phyloP scores from a whole-genome alignment of 2,329 filamentous ascomycete species.

The Colletotrichum theobromicola region DNA sequence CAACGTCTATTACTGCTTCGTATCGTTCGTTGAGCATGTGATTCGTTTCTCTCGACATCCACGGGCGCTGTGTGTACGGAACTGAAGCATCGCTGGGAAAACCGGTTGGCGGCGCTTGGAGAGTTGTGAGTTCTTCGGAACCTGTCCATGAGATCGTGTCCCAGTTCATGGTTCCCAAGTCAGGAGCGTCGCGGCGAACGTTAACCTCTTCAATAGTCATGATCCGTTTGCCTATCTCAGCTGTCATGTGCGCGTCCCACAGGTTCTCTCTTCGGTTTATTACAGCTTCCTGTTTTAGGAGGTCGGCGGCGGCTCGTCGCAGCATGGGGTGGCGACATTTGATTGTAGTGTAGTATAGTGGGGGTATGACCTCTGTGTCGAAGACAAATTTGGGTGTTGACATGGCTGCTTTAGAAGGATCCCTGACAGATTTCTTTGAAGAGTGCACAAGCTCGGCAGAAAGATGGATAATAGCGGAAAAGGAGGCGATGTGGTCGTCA shows the following conservation, averaged over 20 bases:
- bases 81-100: neutral
- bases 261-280: slow-evolving; percentile 42
- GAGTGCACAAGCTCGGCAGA: slow-evolving; percentile 22
- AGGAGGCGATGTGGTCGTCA: slow-evolving; percentile 38
- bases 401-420: slow-evolving; percentile 16
- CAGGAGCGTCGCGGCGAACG: neutral
- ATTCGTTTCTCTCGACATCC: neutral
- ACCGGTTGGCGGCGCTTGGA: neutral
- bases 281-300: slow-evolving; percentile 36
- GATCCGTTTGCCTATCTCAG: slow-evolving; percentile 36
- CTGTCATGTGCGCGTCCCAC: slow-evolving; percentile 38
- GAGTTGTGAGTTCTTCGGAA: neutral
- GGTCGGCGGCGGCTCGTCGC: slow-evolving; percentile 39
- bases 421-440: neutral
- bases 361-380: slow-evolving; percentile 46
- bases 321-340: slow-evolving; percentile 48
- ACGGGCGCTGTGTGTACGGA: neutral
- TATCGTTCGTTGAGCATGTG: neutral
- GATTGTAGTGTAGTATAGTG: slow-evolving; percentile 44
- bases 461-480: slow-evolving; percentile 41
- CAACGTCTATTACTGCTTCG: neutral
- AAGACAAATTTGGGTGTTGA: slow-evolving; percentile 38
- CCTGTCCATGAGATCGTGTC: neutral
- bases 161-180: neutral
- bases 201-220: slow-evolving; percentile 40